These are phyloP conservation scores for Nothophytophthora sp. DNA, from an alignment of 352 stramenopile species.

Conservation along the genomic window DNA sequence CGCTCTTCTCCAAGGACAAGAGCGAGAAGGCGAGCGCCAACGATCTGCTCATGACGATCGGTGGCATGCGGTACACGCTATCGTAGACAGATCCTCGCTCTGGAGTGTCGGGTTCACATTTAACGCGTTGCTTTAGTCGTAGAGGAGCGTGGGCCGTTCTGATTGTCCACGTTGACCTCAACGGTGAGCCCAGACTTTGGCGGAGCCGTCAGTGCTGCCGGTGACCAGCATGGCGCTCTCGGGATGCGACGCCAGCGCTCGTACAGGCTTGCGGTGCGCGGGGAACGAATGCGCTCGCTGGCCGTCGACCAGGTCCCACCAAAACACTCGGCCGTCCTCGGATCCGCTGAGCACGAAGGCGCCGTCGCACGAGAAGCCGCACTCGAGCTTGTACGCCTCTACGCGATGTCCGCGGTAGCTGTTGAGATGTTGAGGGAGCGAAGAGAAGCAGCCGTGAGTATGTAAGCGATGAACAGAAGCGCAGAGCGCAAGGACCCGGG, in stretches of 20 bases:
- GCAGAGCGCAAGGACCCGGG: background rate
- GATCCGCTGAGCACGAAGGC: conserved; percentile 69
- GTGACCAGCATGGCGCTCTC: conserved; percentile 69
- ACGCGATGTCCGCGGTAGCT: conserved; percentile 72
- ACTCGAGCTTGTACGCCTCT: conserved; percentile 70
- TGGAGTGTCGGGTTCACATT: conserved; percentile 20
- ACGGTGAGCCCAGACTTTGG: conserved; percentile 63
- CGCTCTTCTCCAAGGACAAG: conserved; percentile 79
- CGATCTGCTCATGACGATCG: conserved; percentile 85
- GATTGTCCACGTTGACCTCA: background rate
- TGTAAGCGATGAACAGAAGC: background rate
- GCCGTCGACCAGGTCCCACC: conserved; percentile 60
- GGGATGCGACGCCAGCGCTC: conserved; percentile 61
- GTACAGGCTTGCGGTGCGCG: conserved; percentile 67
- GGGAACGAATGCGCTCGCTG: conserved; percentile 38
- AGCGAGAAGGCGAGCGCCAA: conserved; percentile 71
- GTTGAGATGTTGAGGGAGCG: too few species aligned
- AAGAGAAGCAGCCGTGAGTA: conserved; percentile 6
- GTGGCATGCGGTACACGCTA: conserved; percentile 82
- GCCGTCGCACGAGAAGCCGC: conserved; percentile 75
- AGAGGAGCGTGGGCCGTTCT: background rate
- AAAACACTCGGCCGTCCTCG: conserved; percentile 72
- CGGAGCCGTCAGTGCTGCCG: conserved; percentile 58
- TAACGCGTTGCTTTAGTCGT: too few species aligned
- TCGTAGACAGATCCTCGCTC: conserved; percentile 41